Percentiles rank a stretch among this genome's conserved stretches.
These are phyloP conservation scores for Colletotrichum lini DNA, from an alignment of 2,329 filamentous ascomycete genomes.

Conservation along the genomic window DNA sequence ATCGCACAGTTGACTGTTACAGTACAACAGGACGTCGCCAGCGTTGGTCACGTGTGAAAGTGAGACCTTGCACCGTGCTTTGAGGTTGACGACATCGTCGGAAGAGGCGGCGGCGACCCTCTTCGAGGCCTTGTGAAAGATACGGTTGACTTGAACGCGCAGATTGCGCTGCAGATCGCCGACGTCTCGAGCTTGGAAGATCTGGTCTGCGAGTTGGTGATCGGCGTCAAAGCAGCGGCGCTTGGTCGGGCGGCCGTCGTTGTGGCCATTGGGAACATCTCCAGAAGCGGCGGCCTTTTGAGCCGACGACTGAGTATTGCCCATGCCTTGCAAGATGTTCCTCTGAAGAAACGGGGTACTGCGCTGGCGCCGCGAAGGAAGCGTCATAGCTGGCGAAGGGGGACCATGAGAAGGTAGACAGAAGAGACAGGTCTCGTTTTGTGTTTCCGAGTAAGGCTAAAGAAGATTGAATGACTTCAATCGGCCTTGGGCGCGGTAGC, in stretches of 20 bases:
- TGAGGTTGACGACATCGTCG: constrained; percentile 49
- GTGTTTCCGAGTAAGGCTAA: constrained; percentile 23
- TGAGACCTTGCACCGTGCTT: constrained; percentile 60
- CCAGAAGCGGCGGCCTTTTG: constrained; percentile 52
- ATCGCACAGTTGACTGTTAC: constrained; percentile 68
- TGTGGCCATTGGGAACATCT: constrained; percentile 54
- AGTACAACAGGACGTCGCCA: constrained; percentile 58
- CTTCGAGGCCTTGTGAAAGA: constrained; percentile 62
- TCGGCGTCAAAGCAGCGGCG: constrained; percentile 61
- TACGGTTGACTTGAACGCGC: constrained; percentile 67
- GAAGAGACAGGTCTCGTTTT: constrained; percentile 27
- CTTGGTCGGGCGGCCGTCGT: constrained; percentile 60
- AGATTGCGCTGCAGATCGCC: constrained; percentile 58
- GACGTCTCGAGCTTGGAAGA: constrained; percentile 51
- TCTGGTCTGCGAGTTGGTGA: constrained; percentile 50
- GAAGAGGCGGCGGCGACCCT: constrained; percentile 47
- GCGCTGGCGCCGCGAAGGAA: constrained; percentile 61
- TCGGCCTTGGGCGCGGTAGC: constrained; percentile 11
- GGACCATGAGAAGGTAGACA: constrained; percentile 43
- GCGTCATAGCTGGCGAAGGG: constrained; percentile 63
- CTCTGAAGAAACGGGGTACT: constrained; percentile 69
- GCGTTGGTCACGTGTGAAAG: constrained; percentile 50
- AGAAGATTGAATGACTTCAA: constrained; percentile 22
- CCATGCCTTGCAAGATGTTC: constrained; percentile 64
- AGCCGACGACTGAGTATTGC: constrained; percentile 58